A percentile compares a stretch with the other conserved stretches of the same genome.
These are phyloP conservation scores for Chloris gayana DNA, from an alignment of 176 grass and related monocot species.

Conservation along the genomic window DNA sequence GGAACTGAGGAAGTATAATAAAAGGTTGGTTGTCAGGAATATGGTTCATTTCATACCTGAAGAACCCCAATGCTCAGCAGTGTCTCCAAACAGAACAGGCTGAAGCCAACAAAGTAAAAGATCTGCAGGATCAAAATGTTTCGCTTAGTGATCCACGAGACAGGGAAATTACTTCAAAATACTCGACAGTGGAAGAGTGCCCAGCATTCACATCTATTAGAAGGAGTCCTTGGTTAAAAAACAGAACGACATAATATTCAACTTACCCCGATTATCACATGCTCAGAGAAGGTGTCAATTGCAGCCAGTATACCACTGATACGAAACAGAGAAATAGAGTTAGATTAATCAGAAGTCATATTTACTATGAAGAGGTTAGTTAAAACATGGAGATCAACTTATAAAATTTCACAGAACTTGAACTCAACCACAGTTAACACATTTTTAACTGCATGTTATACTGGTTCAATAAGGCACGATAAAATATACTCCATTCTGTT, in stretches of 20 bases:
- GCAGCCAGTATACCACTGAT: constrained; percentile 85
- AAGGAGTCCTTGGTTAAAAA: background rate
- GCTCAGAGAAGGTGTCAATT: constrained; percentile 84
- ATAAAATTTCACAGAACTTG: background rate
- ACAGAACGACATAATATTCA: background rate
- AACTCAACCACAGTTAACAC: constrained; percentile 25
- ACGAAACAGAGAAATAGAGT: constrained; percentile 13
- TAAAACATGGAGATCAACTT: background rate
- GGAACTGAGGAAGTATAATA: background rate
- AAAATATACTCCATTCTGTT: too few species aligned
- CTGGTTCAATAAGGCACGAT: background rate
- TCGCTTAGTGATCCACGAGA: constrained; percentile 6
- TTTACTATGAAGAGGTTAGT: background rate
- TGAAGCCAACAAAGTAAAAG: constrained; percentile 89
- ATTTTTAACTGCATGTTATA: background rate
- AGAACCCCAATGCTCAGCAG: constrained; percentile 86
- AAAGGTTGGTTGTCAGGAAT: background rate
- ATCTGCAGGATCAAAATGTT: constrained; percentile 53
- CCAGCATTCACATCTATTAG: background rate
- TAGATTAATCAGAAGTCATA: background rate
- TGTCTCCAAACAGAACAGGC: constrained; percentile 91
- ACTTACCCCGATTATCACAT: constrained; percentile 79
- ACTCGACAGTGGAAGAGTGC: background rate
- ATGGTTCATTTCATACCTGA: constrained; percentile 66
- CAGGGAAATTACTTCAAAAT: background rate